Evolutionary conservation across 2,329 filamentous ascomycete species (phyloP), one percentile per base, ranked within the genome.

Genomic region (Neofusicoccum laricinum): DNA sequence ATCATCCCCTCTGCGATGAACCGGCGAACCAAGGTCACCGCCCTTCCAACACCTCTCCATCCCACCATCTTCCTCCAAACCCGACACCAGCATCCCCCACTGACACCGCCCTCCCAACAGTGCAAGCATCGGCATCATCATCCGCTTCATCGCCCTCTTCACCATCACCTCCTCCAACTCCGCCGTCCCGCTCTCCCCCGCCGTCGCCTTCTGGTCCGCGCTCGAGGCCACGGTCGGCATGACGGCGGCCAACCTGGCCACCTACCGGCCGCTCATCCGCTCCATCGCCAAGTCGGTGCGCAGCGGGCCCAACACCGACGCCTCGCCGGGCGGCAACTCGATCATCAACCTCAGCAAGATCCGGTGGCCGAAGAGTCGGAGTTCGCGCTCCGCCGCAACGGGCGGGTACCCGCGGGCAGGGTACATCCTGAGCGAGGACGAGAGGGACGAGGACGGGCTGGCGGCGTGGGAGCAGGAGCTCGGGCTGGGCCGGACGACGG

Each of bases 141-240:
- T 63, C 36, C 46, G 61, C 19, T 53, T 63, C 48, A 46, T 63
- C 49, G 46, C 61, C 10, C 40, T 63, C 19, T 45, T 50, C 25
- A 63, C 61, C 48, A 63, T 63, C 46, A 45, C 32, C n/a, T 30
- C 46, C 36, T 32, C 46, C 25, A 63, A 45, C 34, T 41, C 46
- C 25, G 61, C 61, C 38, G 61, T 63, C 14, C 61, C 61, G 3
- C 61, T 63, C 49, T 51, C 61, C 17, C 61, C 61, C 21, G 36
- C 61, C 19, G 61, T 63, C 14, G 61, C 61, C 15, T 63, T 51
- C 46, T 63, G 61, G 61, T 53, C 48, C 15, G 48, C 36, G 8
- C 61, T 63, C 38, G 61, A 63, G 17, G 46, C 25, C 15, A 36
- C 34, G 12, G 30, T 63, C 38, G 61, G 46, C 48, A 63, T 63